A percentile compares a stretch with the other conserved stretches of the same genome.
Conservation (phyloP, 2,329 filamentous ascomycete genomes). For the Talaromyces rugulosus region DNA sequence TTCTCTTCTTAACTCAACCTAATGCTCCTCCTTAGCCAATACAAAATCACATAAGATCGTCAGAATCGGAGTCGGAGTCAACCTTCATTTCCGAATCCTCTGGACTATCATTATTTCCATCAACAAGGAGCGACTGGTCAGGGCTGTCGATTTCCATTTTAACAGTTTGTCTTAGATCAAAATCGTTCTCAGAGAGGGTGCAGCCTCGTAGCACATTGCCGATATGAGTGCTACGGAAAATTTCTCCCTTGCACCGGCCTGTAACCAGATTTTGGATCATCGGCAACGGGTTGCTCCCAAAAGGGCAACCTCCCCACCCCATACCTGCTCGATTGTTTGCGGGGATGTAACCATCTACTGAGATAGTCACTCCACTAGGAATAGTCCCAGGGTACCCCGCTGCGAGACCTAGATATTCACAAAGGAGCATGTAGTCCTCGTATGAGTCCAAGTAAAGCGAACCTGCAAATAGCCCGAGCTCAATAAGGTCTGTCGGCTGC, state of each 20-base stretch:
- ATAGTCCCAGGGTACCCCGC: not conserved
- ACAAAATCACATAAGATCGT: no score
- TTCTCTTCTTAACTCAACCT: no score
- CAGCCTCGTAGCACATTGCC: not conserved
- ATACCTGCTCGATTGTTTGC: no score
- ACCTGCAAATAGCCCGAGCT: conserved; percentile 1
- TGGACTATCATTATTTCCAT: not conserved
- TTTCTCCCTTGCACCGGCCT: no score
- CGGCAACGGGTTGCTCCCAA: no score
- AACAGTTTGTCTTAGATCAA: not conserved
- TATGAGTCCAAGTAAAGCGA: conserved; percentile 1
- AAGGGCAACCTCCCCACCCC: no score
- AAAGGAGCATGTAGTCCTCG: not conserved
- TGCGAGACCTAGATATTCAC: not conserved
- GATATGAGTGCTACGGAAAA: no score
- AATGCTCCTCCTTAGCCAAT: no score
- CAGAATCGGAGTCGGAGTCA: not conserved
- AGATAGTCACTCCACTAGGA: not conserved
- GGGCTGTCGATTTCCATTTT: not conserved
- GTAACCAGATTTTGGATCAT: no score
- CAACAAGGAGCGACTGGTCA: not conserved
- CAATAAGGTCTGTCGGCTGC: not conserved
- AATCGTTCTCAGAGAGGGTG: not conserved
- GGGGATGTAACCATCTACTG: not conserved
- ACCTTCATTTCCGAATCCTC: not conserved